Evolutionary conservation across 345 rosid species (phyloP).

Genomic region (Iberis pinnata): DNA sequence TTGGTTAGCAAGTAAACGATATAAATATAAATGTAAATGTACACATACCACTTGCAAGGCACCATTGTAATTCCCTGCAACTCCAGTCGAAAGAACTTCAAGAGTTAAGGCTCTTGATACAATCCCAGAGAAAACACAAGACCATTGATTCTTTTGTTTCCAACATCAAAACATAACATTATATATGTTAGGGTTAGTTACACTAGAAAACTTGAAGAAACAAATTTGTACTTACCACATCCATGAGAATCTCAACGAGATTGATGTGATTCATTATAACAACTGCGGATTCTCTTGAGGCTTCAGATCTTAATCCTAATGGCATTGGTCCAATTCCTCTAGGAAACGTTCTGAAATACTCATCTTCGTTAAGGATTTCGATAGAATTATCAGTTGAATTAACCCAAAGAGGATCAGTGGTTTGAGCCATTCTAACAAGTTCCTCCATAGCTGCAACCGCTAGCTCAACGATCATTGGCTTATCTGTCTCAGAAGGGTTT

Average conservation of each 20-base stretch:
- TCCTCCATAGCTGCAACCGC: conserved; percentile 99
- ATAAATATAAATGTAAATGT: too few relatives aligned
- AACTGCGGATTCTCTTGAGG: conserved; percentile 76
- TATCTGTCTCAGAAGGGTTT: conserved; percentile 67
- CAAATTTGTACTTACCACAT: conserved; percentile 44
- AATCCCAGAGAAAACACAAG: conserved; percentile 76
- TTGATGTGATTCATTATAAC: conserved; percentile 81
- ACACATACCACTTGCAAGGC: conserved; percentile 96
- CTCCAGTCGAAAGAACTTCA: conserved; percentile 90
- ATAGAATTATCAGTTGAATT: conserved; percentile 35
- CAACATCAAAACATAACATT: neutral
- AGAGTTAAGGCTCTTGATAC: conserved; percentile 88
- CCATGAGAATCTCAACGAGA: conserved; percentile 97
- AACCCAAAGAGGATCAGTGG: conserved; percentile 75
- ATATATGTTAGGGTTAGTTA: neutral
- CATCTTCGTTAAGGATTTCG: conserved; percentile 68
- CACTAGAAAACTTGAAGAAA: neutral
- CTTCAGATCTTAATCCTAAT: conserved; percentile 68
- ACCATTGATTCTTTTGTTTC: conserved; percentile 82
- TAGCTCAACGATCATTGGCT: conserved; percentile 87
- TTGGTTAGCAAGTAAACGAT: too few relatives aligned
- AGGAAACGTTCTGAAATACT: conserved; percentile 74
- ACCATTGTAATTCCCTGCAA: conserved; percentile 96
- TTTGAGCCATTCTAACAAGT: conserved; percentile 72
- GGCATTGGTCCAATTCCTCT: conserved; percentile 83